Evolutionary conservation across 306 rosid species (phyloP), one percentile per base, ranked within the genome.

Genomic region (Trichosanthes truncata): DNA sequence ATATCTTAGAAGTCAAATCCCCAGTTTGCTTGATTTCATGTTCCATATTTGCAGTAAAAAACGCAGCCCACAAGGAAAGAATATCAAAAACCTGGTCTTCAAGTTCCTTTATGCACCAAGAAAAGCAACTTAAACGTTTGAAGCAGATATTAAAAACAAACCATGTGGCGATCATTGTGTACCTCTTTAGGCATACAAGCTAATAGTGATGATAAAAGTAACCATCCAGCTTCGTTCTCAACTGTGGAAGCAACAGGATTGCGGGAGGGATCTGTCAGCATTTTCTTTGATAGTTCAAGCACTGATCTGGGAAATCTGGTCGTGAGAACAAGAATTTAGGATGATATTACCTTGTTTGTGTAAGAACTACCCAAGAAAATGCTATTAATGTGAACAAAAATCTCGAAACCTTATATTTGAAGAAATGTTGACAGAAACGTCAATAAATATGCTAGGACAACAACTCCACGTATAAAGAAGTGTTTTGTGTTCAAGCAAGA

Each of bases 191-290:
- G 95, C 88, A 95, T 84, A 85, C 97, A 92, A 84, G 92, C 93
- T 78, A 92, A 89, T 53, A 91, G 84, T 75, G 97, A 93, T 73
- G 99, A 93, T 56, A 95, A 85, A 81, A 95, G 97, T 84, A 91
- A 88, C 98, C 98, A 95, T 63, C 99, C 99, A 81, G 97, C 97
- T 89, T 95, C 96, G 76, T 95, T 86, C 88, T 95, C 97, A 83
- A 95, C 87, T 56, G 82, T 68, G 35, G 91, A 91, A 55, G 92
- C 97, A 55, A 83, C 79, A 65, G 92, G 90, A 85, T 92, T 95
- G 66, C 88, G 95, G 79, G 92, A 86, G 81, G 89, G 83, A 80
- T 91, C 96, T 60, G 80, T 84, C 86, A 95, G 81, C 97, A 95
- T 85, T 88, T 90, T 92, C 89, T 87, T 92, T 78, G 96, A 92